A percentile compares a stretch with the other conserved stretches of the same genome.
Evolutionary conservation across 2,329 filamentous ascomycete genomes (phyloP).

Genomic region (Ceratocystis cacaofunesta): DNA sequence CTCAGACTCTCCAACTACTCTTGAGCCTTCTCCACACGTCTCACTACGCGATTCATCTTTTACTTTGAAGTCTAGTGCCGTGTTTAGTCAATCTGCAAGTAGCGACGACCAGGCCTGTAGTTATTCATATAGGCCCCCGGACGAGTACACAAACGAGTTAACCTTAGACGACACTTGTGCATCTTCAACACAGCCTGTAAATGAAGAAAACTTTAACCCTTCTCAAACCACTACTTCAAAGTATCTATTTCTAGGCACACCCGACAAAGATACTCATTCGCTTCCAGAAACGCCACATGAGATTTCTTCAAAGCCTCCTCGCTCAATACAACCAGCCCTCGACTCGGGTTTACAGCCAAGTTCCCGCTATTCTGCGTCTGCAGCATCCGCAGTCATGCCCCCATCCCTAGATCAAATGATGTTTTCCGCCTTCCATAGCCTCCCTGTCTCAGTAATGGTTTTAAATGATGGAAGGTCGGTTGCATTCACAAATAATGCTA

Average conservation of each 20-base stretch:
- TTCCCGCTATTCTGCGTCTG: neutral
- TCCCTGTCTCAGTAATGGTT: conserved; percentile 58
- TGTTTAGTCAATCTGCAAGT: neutral
- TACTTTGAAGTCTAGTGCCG: conserved; percentile 21
- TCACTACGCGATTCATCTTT: neutral
- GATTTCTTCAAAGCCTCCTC: neutral
- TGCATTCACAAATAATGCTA: conserved; percentile 59
- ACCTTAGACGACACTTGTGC: neutral
- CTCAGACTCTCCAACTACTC: neutral
- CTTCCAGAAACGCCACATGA: neutral
- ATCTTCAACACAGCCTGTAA: neutral
- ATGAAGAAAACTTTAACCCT: neutral
- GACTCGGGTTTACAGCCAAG: neutral
- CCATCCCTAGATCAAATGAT: conserved; percentile 40
- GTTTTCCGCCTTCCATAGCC: conserved; percentile 55
- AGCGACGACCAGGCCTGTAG: neutral
- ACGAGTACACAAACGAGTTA: neutral
- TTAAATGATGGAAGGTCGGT: conserved; percentile 55
- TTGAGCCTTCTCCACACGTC: neutral
- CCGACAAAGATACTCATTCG: neutral
- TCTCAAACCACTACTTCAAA: neutral
- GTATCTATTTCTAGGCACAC: neutral
- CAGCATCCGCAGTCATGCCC: conserved; percentile 26
- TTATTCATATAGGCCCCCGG: neutral
- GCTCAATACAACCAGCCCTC: neutral